phyloP scores from a whole-genome alignment of 1,139 yeast genomes.

The Hyphopichia fennica region DNA sequence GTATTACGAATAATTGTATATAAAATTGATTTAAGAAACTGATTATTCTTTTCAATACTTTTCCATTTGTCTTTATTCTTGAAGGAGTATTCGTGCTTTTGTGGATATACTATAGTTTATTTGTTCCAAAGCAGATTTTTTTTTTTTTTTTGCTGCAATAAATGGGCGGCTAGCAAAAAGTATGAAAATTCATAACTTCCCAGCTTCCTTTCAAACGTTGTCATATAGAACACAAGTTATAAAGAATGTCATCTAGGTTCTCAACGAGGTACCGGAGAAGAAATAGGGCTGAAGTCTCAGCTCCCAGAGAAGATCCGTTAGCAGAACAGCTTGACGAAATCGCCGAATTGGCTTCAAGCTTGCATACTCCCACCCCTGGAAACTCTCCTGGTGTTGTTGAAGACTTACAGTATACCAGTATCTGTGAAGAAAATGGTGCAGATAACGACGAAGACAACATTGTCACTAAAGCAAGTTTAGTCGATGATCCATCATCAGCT shows the following conservation, averaged over 20 bases:
- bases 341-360: constrained; percentile 3
- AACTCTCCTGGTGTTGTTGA: not conserved
- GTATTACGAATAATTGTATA: not conserved
- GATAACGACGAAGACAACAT: not conserved
- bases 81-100: not conserved
- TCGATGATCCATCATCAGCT: no score
- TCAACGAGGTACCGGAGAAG: not conserved
- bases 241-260: not conserved
- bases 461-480: no score
- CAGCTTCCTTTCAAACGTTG: no score
- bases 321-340: not conserved
- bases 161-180: no score
- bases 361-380: not conserved
- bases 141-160: not conserved
- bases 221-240: no score
- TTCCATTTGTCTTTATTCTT: not conserved
- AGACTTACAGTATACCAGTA: no score
- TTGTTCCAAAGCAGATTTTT: not conserved
- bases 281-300: not conserved
- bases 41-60: no score
- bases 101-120: not conserved
- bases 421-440: not conserved
- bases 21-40: no score
- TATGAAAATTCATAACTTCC: no score
- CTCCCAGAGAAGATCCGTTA: not conserved